Conservation (phyloP, 495 filamentous ascomycete genomes). For the Sordaria brevicollis region DNA sequence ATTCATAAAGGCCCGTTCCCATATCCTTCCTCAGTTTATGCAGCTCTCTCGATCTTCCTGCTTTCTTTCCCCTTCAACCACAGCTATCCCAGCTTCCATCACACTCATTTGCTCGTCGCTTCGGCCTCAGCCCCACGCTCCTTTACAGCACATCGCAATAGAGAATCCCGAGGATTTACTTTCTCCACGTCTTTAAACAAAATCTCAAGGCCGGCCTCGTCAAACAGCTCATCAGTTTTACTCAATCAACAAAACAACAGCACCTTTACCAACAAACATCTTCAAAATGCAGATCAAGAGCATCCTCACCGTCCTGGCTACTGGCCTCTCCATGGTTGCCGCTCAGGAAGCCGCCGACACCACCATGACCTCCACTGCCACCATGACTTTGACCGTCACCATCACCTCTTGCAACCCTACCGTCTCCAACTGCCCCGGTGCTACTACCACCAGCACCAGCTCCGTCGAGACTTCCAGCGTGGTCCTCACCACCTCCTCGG, state of each 20-base stretch:
- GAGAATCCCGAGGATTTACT: background rate
- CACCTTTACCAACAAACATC: background rate
- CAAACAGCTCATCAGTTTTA: background rate
- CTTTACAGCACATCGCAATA: constrained; percentile 9
- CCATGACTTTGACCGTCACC: constrained; percentile 35
- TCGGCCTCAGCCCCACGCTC: constrained; percentile 25
- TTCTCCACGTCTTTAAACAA: background rate
- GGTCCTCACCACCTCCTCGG: background rate
- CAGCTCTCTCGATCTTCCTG: constrained; percentile 6
- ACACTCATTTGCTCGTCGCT: constrained; percentile 22
- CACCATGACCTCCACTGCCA: constrained; percentile 32
- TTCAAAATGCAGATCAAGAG: constrained; percentile 31
- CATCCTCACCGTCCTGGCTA: constrained; percentile 23
- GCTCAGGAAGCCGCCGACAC: constrained; percentile 16
- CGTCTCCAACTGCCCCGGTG: constrained; percentile 33
- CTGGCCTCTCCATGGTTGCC: constrained; percentile 17
- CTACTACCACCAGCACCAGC: constrained; percentile 14
- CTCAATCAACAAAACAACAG: background rate
- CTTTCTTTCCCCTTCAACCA: constrained; percentile 9
- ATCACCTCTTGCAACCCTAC: constrained; percentile 38
- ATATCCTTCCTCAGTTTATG: constrained; percentile 3
- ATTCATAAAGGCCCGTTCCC: constrained; percentile 16
- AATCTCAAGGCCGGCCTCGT: constrained; percentile 1
- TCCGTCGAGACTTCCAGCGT: background rate
- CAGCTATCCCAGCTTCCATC: constrained; percentile 15